Percentiles rank a stretch among this genome's conserved stretches.
These are phyloP conservation scores for Ogataea nitratoaversa DNA, from an alignment of 805 yeast genomes.

Conservation along the genomic window DNA sequence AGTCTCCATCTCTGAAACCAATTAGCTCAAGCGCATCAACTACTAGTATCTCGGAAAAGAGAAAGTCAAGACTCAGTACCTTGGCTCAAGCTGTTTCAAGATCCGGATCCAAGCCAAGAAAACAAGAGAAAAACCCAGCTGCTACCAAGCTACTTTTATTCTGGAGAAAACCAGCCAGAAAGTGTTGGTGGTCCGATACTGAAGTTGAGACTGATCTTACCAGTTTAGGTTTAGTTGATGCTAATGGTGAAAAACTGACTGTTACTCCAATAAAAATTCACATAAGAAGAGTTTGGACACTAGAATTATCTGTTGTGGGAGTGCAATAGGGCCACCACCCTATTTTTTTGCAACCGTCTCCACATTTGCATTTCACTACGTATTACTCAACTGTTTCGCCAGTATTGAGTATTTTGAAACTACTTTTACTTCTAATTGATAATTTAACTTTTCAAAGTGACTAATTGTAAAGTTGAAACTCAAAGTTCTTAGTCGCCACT, in stretches of 20 bases:
- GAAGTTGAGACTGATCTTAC: conserved; percentile 41
- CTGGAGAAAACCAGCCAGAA: conserved; percentile 98
- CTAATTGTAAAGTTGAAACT: too few relatives aligned
- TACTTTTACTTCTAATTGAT: too few relatives aligned
- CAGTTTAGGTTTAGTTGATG: conserved; percentile 19
- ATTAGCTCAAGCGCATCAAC: conserved; percentile 19
- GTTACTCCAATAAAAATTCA: conserved; percentile 62
- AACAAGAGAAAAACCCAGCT: conserved; percentile 32
- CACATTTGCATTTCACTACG: too few relatives aligned
- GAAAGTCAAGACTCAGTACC: conserved; percentile 55
- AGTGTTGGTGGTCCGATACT: conserved; percentile 95
- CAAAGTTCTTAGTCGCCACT: too few relatives aligned
- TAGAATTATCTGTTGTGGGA: conserved; percentile 87
- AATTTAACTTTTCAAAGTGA: too few relatives aligned
- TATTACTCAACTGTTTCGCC: too few relatives aligned
- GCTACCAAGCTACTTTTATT: conserved; percentile 70
- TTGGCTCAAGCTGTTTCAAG: conserved; percentile 57
- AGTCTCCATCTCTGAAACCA: conserved; percentile 32
- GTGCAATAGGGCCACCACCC: conserved; percentile 38
- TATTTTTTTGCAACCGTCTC: background rate
- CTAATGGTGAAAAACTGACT: conserved; percentile 26
- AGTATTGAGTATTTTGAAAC: too few relatives aligned
- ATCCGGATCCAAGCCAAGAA: conserved; percentile 32
- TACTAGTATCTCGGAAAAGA: conserved; percentile 25
- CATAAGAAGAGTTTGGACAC: conserved; percentile 93